Conservation (phyloP, 495 filamentous ascomycete genomes). For the Aspergillus leporis region DNA sequence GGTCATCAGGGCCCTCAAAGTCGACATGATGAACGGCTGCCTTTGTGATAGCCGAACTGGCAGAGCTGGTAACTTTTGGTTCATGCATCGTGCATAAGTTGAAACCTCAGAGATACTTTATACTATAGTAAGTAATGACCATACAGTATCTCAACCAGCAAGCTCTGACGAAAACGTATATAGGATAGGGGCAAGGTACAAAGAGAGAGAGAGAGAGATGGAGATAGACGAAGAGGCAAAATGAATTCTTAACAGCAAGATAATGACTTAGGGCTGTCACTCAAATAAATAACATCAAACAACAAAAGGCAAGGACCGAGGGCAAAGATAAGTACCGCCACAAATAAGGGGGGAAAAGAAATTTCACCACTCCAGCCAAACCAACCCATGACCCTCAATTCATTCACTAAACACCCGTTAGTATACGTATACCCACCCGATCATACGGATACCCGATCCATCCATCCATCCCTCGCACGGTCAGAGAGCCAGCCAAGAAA, state of each 20-base stretch:
- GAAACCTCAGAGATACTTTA: not conserved
- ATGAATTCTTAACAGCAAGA: too few relatives aligned
- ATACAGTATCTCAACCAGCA: not conserved
- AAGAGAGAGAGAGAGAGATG: not conserved
- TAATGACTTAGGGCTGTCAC: not conserved
- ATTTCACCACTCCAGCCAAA: not conserved
- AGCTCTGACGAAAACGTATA: not conserved
- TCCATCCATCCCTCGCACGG: not conserved
- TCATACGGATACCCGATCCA: not conserved
- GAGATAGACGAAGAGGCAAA: not conserved
- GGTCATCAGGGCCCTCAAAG: slow-evolving; percentile 21
- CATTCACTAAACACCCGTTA: not conserved
- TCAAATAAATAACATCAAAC: not conserved
- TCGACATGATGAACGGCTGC: slow-evolving; percentile 5
- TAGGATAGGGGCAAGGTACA: not conserved
- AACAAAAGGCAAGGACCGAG: not conserved
- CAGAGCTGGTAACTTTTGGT: not conserved
- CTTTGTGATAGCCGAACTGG: not conserved
- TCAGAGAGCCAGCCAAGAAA: not conserved
- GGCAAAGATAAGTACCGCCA: not conserved
- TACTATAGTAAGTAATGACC: not conserved
- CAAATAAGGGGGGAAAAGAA: not conserved
- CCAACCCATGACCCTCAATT: not conserved
- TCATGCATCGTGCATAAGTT: not conserved
- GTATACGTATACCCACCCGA: not conserved